phyloP scores from a whole-genome alignment of 495 filamentous ascomycete species.

The Aspergillus nidulans region DNA sequence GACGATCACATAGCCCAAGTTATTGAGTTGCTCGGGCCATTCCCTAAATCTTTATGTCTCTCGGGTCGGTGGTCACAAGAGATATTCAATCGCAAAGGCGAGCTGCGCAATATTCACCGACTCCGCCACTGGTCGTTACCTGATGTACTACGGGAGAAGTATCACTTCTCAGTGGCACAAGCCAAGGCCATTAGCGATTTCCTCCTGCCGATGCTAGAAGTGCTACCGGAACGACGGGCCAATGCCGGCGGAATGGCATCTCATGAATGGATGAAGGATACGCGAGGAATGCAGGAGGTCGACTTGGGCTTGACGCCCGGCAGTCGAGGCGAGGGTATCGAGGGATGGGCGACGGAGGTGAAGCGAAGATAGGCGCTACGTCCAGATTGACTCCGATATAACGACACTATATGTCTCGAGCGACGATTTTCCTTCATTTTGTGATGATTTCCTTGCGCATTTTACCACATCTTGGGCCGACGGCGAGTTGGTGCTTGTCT shows the following conservation, averaged over 20 bases:
- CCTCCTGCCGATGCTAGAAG: conserved; percentile 85
- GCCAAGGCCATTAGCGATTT: conserved; percentile 77
- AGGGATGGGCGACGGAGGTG: conserved; percentile 89
- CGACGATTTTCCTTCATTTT: conserved; percentile 18
- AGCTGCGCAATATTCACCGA: conserved; percentile 95
- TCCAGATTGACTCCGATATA: neutral
- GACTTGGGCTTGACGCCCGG: conserved; percentile 70
- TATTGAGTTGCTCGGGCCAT: conserved; percentile 91
- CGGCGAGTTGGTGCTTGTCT: conserved; percentile 19
- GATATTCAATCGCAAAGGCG: conserved; percentile 97
- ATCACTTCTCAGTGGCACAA: conserved; percentile 83
- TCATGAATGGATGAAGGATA: conserved; percentile 74
- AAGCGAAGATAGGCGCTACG: conserved; percentile 63
- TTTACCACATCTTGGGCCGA: conserved; percentile 12
- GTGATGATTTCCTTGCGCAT: conserved; percentile 10
- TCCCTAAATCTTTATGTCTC: conserved; percentile 86
- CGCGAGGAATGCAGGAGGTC: conserved; percentile 80
- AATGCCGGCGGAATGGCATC: conserved; percentile 94
- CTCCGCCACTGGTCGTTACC: conserved; percentile 94
- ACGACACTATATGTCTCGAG: conserved; percentile 2
- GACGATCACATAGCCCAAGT: conserved; percentile 99
- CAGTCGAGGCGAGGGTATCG: conserved; percentile 86
- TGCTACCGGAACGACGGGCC: conserved; percentile 79
- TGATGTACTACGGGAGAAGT: conserved; percentile 93
- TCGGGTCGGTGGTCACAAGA: conserved; percentile 97